Evolutionary conservation across 2,329 filamentous ascomycete genomes (phyloP).

Genomic region (Ophiostoma populinum): DNA sequence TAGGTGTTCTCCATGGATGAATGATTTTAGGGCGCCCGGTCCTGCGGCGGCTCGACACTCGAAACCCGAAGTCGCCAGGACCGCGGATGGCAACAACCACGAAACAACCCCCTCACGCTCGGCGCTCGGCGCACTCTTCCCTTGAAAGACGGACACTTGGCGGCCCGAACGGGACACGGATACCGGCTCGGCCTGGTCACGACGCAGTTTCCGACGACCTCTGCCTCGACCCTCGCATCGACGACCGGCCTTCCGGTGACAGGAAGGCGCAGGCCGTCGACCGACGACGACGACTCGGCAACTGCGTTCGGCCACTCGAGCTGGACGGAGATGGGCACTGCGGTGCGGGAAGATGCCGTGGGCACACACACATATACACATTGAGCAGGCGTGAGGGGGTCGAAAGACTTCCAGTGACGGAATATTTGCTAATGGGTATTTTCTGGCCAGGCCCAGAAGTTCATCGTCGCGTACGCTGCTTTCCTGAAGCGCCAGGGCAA

Average conservation of each 20-base stretch:
- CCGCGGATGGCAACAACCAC: conserved; percentile 2
- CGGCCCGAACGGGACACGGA: too few relatives aligned
- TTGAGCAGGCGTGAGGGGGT: conserved; percentile 56
- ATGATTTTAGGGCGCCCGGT: neutral
- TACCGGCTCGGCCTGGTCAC: too few relatives aligned
- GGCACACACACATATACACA: conserved; percentile 13
- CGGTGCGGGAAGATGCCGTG: conserved; percentile 3
- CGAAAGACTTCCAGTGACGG: conserved; percentile 56
- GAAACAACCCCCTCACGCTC: neutral
- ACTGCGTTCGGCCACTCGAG: too few relatives aligned
- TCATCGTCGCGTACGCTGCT: conserved; percentile 66
- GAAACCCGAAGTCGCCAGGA: too few relatives aligned
- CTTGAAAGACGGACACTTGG: neutral
- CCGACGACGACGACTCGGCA: neutral
- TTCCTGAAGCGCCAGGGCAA: conserved; percentile 93
- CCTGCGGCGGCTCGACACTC: too few relatives aligned
- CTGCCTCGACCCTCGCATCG: too few relatives aligned
- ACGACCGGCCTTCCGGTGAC: conserved; percentile 3
- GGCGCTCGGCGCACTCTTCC: neutral
- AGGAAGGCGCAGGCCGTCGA: neutral
- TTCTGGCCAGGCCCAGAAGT: conserved; percentile 55
- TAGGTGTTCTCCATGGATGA: conserved; percentile 30
- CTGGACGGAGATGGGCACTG: neutral
- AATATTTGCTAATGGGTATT: conserved; percentile 48
- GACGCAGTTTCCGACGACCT: too few relatives aligned